Evolutionary conservation across 2,329 filamentous ascomycete species (phyloP).

Genomic region (Coniochaeta pulveracea): DNA sequence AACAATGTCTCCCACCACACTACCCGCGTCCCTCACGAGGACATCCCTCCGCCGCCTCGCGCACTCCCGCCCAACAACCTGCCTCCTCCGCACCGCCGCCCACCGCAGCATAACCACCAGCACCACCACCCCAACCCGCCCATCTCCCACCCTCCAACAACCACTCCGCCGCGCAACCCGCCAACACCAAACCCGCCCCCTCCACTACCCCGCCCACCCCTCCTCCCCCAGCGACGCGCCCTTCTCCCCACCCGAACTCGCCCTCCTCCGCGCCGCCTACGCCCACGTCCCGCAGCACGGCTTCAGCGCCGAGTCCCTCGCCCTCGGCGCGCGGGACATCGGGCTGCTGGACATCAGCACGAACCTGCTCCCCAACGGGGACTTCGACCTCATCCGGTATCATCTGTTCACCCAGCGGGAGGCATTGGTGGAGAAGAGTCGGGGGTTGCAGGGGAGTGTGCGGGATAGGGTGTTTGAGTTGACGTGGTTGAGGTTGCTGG

Average conservation of each 20-base stretch:
- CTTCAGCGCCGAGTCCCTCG: constrained; percentile 65
- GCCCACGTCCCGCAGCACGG: constrained; percentile 68
- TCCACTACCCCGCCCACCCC: constrained; percentile 67
- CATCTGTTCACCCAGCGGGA: constrained; percentile 60
- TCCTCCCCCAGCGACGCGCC: constrained; percentile 40
- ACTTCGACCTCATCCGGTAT: constrained; percentile 72
- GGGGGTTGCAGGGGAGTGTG: constrained; percentile 33
- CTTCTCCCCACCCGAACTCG: constrained; percentile 58
- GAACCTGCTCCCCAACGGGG: constrained; percentile 67
- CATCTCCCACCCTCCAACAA: too few relatives aligned
- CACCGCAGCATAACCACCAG: not conserved
- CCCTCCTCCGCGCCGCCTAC: constrained; percentile 75
- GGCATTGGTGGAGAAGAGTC: constrained; percentile 34
- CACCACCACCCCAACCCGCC: not conserved
- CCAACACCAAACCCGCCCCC: constrained; percentile 20
- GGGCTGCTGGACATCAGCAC: constrained; percentile 81
- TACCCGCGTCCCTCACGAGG: not conserved
- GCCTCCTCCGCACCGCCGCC: not conserved
- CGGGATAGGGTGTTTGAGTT: constrained; percentile 53
- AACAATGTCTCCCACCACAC: not conserved
- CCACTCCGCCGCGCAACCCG: not conserved
- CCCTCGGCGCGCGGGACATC: constrained; percentile 68
- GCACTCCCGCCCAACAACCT: not conserved
- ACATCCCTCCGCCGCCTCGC: not conserved
- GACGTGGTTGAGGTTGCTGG: constrained; percentile 65